Percentiles rank a stretch among this genome's conserved stretches.
phyloP scores from a whole-genome alignment of 495 filamentous ascomycete species.

The Xanthoparmelia taractica region DNA sequence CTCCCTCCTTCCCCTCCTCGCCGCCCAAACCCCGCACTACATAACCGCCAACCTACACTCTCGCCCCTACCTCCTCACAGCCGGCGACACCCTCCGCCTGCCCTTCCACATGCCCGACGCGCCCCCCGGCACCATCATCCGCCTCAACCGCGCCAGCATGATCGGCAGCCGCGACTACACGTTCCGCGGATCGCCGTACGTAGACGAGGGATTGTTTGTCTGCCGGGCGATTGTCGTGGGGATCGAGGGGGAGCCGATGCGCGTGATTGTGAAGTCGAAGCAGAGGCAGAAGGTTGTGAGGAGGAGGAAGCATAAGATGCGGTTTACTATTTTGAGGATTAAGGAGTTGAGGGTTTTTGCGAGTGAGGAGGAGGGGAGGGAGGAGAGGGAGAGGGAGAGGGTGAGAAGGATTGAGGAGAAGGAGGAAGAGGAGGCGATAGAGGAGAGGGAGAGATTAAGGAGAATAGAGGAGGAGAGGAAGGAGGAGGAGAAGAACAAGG shows the following conservation, averaged over 20 bases:
- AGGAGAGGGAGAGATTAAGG: constrained; percentile 44
- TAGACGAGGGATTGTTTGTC: constrained; percentile 75
- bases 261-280: constrained; percentile 90
- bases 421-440: too few species aligned
- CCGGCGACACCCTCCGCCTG: constrained; percentile 77
- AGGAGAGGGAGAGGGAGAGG: constrained; percentile 61
- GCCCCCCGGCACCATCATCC: constrained; percentile 70
- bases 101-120: constrained; percentile 91
- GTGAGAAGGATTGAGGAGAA: constrained; percentile 71
- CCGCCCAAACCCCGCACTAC: constrained; percentile 75
- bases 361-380: constrained; percentile 54
- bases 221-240: constrained; percentile 82
- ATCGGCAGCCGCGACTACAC: constrained; percentile 88
- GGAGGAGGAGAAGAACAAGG: constrained; percentile 48
- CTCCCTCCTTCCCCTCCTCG: constrained; percentile 64
- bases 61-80: constrained; percentile 80
- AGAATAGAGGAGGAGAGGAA: constrained; percentile 73
- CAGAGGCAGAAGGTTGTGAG: constrained; percentile 66
- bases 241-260: constrained; percentile 78
- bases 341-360: constrained; percentile 73
- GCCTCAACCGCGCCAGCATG: constrained; percentile 70
- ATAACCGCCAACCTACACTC: constrained; percentile 80
- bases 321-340: constrained; percentile 76
- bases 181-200: constrained; percentile 63
- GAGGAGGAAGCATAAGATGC: constrained; percentile 74